These are phyloP conservation scores for Flaveria ramosissima DNA, from an alignment of 129 eudicot species.

Conservation along the genomic window DNA sequence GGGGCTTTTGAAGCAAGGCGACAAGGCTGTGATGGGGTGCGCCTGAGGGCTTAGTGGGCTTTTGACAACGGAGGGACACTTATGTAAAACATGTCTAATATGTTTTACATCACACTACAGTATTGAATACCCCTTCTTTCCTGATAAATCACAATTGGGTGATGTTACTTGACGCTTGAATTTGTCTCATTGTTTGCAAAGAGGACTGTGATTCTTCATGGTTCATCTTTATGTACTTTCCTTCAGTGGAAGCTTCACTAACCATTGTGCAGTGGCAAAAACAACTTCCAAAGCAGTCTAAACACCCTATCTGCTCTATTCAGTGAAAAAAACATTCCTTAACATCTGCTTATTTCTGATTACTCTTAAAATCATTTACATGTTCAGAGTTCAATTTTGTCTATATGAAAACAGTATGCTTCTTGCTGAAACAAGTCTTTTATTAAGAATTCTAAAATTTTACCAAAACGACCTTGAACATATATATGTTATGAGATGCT, in stretches of 20 bases:
- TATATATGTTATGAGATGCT: neutral
- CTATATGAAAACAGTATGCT: neutral
- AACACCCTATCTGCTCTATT: neutral
- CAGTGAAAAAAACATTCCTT: neutral
- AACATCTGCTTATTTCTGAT: neutral
- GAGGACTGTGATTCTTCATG: neutral
- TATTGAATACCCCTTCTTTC: neutral
- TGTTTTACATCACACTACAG: constrained; percentile 8
- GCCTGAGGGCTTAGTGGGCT: too few relatives aligned
- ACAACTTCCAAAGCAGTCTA: constrained; percentile 11
- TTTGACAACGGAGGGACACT: too few relatives aligned
- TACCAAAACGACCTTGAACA: neutral
- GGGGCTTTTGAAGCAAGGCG: too few relatives aligned
- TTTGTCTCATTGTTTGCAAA: constrained; percentile 12
- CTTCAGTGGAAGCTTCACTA: neutral
- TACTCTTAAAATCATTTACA: neutral
- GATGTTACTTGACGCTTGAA: neutral
- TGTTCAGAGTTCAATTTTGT: neutral
- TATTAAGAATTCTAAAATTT: neutral
- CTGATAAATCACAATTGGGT: constrained; percentile 4
- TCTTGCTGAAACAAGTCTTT: neutral
- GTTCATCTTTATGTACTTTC: neutral
- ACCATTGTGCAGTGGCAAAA: neutral
- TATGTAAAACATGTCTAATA: neutral
- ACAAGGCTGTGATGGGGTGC: too few relatives aligned